Evolutionary conservation across 1,284 basidiomycete genomes (phyloP), one percentile per base, ranked within the genome.

Genomic region (Sphagnurus paluster): DNA sequence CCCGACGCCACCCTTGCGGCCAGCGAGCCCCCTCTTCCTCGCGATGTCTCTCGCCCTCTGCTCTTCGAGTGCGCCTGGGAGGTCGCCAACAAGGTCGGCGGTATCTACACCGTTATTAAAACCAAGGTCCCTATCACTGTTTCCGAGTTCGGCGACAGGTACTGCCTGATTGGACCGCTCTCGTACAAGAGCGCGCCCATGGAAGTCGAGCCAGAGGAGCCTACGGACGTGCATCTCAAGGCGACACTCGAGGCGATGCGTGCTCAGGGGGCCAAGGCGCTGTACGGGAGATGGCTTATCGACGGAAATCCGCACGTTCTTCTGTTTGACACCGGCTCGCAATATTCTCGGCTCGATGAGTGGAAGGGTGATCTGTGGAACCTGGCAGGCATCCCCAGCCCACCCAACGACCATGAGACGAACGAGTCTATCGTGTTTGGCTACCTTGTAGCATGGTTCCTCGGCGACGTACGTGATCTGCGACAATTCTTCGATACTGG

Each of bases 321-420:
- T 38, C 81, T 99, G 45, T 98, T 99, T 63, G 96, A 99, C 71
- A 96, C 91, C 7, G 90, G 91, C 44, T 91, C 87, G 64, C 84
- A 86, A 69, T 93, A 90, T 67, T 79, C 84, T 59, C 82, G 89
- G 10, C 78, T 98, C 54, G 95, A 98, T 69, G 96, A 99, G 68
- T 99, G 96, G 96, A 99, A 99, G 70, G 82, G 82, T 44, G 96
- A 99, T 64, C 80, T 99, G 11, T 99, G 96, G 96, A 97, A 96
- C 68, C 72, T 98, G 37, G 96, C 96, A 14, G 95, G 95, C 35
- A 99, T 99, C 54, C 96, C 96, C 2, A 90, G 91, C 17, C 96
- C 96, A 7, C 90, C 92, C 2, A 91, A 92, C 61, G 96, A 99
- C 68, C 87, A 90, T 65, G 96, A 98, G 70, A 98, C 95, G 23